phyloP scores from a whole-genome alignment of 129 eudicot species.

The Artemisia annua region DNA sequence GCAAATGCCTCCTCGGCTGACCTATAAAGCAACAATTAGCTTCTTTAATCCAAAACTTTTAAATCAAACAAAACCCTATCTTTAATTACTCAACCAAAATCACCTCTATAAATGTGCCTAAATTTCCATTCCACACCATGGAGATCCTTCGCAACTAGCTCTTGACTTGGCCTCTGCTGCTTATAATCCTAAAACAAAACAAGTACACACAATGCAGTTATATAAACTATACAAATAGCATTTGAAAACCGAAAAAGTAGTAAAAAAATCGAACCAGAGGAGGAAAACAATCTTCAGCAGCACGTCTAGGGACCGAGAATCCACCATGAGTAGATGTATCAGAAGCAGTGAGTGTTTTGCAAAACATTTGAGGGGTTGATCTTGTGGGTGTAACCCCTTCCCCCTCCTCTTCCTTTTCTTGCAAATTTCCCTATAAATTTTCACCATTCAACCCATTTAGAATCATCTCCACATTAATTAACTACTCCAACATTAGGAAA shows the following conservation, averaged over 20 bases:
- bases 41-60: constrained; percentile 17
- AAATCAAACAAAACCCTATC: not conserved
- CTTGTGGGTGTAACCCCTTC: constrained; percentile 44
- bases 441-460: constrained; percentile 23
- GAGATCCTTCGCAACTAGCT: constrained; percentile 85
- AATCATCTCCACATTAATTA: not conserved
- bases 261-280: constrained; percentile 52
- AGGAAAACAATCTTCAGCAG: constrained; percentile 89
- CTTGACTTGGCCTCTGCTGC: constrained; percentile 95
- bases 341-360: constrained; percentile 95
- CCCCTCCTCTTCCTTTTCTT: constrained; percentile 59
- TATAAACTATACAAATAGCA: not conserved
- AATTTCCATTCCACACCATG: constrained; percentile 98
- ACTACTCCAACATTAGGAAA: not conserved
- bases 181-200: constrained; percentile 61
- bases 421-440: constrained; percentile 43
- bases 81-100: constrained; percentile 12
- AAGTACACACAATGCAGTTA: constrained; percentile 12
- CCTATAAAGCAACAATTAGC: constrained; percentile 44
- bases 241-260: constrained; percentile 8
- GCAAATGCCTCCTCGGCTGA: constrained; percentile 97
- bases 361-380: constrained; percentile 91
- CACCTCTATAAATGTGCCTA: constrained; percentile 93
- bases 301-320: constrained; percentile 91
- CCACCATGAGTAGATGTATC: constrained; percentile 98